Percentiles rank a stretch among this genome's conserved stretches.
These are phyloP conservation scores for Ustilago vetiveriae DNA, from an alignment of 1,284 basidiomycete genomes.

Conservation along the genomic window DNA sequence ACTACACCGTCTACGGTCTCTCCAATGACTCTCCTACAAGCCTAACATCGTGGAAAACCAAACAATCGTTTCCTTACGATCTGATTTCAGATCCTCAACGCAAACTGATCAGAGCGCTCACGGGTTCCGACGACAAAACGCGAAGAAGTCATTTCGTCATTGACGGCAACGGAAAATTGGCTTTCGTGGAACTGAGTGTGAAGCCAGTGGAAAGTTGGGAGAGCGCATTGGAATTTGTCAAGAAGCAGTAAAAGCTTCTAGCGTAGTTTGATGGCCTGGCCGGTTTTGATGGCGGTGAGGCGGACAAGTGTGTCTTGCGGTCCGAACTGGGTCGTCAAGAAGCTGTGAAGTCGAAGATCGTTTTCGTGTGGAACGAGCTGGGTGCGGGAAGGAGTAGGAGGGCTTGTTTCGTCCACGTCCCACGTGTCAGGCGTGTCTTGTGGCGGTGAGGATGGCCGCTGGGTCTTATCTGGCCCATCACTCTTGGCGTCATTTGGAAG, in stretches of 20 bases:
- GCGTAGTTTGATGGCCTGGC: slow-evolving; percentile 21
- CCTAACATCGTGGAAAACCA: slow-evolving; percentile 70
- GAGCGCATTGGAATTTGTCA: slow-evolving; percentile 18
- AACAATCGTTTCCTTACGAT: slow-evolving; percentile 82
- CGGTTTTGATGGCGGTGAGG: slow-evolving; percentile 8
- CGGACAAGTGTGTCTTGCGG: too few species aligned
- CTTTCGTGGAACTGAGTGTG: slow-evolving; percentile 43
- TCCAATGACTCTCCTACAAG: slow-evolving; percentile 82
- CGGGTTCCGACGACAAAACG: slow-evolving; percentile 78
- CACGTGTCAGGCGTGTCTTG: slow-evolving; percentile 9
- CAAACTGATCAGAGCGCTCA: slow-evolving; percentile 79
- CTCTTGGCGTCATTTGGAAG: background rate
- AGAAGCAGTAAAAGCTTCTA: slow-evolving; percentile 10
- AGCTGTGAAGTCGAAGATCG: slow-evolving; percentile 5
- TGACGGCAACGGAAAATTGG: slow-evolving; percentile 47
- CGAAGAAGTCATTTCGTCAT: slow-evolving; percentile 68
- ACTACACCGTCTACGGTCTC: slow-evolving; percentile 84
- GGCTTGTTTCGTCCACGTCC: slow-evolving; percentile 7
- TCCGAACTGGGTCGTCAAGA: slow-evolving; percentile 9
- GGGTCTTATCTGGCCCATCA: background rate
- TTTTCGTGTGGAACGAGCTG: background rate
- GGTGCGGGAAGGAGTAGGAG: background rate
- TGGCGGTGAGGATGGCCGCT: too few species aligned
- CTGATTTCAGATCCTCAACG: slow-evolving; percentile 87
- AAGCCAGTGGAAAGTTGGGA: slow-evolving; percentile 52